These are phyloP conservation scores for Prunus padus DNA, from an alignment of 306 rosid genomes.

Conservation along the genomic window DNA sequence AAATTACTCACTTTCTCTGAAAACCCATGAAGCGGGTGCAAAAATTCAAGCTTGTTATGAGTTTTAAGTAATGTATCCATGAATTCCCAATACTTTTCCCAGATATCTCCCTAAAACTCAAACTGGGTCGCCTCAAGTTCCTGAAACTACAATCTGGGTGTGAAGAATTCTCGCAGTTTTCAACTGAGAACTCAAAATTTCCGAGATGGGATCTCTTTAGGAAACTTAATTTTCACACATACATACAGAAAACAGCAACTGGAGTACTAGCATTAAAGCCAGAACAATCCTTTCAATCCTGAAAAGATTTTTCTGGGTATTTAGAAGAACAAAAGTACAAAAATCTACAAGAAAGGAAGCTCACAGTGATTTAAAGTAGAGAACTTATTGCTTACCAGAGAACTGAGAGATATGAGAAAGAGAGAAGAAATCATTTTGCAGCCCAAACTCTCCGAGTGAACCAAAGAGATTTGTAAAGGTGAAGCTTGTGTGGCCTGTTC, in stretches of 20 bases:
- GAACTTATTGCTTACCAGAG: conserved; percentile 42
- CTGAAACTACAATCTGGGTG: conserved; percentile 28
- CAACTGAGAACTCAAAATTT: conserved; percentile 2
- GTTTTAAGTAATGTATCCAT: conserved; percentile 96
- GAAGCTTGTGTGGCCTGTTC: conserved; percentile 47
- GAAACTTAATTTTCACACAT: conserved; percentile 3
- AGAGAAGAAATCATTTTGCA: conserved; percentile 26
- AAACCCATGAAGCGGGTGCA: conserved; percentile 78
- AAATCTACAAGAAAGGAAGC: conserved; percentile 1
- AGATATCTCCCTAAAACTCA: conserved; percentile 23
- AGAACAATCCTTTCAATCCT: not conserved
- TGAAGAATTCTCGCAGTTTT: conserved; percentile 6
- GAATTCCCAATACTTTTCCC: conserved; percentile 8
- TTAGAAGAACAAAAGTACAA: not conserved
- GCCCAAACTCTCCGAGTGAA: conserved; percentile 1
- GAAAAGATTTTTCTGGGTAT: not conserved
- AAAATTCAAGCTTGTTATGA: conserved; percentile 72
- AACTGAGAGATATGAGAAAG: conserved; percentile 19
- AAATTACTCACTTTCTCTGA: conserved; percentile 57
- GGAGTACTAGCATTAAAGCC: not conserved
- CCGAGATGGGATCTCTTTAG: conserved; percentile 2
- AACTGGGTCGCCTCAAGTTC: conserved; percentile 21
- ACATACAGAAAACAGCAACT: not conserved
- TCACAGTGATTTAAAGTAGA: not conserved
- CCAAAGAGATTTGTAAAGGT: conserved; percentile 36